phyloP scores from a whole-genome alignment of 148 eudicot genomes.

The Nepenthes mirabilis region DNA sequence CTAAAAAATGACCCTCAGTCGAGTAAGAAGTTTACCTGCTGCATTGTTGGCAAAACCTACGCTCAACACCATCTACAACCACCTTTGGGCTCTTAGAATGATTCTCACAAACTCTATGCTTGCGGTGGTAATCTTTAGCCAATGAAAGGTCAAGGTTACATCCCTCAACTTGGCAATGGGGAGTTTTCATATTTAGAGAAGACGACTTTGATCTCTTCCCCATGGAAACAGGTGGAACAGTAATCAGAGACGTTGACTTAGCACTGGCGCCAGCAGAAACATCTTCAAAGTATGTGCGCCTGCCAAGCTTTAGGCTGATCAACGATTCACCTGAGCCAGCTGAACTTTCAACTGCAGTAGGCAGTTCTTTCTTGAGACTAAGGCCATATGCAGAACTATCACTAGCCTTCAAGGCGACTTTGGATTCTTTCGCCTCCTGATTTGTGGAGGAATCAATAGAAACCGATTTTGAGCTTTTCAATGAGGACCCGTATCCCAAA shows the following conservation, averaged over 20 bases:
- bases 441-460: constrained; percentile 57
- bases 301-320: constrained; percentile 79
- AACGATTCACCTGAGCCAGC: constrained; percentile 71
- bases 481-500: constrained; percentile 52
- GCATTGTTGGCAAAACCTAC: constrained; percentile 97
- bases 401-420: constrained; percentile 24
- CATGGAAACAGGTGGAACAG: constrained; percentile 23
- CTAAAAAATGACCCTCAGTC: background rate
- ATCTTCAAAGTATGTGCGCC: constrained; percentile 68
- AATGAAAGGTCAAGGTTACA: constrained; percentile 76
- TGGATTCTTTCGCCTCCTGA: constrained; percentile 27
- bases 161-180: constrained; percentile 81
- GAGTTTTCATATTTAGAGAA: constrained; percentile 21
- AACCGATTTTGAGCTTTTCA: constrained; percentile 71
- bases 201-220: constrained; percentile 46
- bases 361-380: constrained; percentile 26
- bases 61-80: constrained; percentile 58
- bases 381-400: constrained; percentile 34
- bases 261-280: constrained; percentile 22
- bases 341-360: constrained; percentile 34
- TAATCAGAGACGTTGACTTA: constrained; percentile 24
- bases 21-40: constrained; percentile 52
- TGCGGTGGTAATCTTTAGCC: constrained; percentile 80
- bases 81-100: constrained; percentile 81
- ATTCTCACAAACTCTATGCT: constrained; percentile 74